Evolutionary conservation across 106 monocot species (phyloP), one percentile per base, ranked within the genome.

Genomic region (Acorus calamus): DNA sequence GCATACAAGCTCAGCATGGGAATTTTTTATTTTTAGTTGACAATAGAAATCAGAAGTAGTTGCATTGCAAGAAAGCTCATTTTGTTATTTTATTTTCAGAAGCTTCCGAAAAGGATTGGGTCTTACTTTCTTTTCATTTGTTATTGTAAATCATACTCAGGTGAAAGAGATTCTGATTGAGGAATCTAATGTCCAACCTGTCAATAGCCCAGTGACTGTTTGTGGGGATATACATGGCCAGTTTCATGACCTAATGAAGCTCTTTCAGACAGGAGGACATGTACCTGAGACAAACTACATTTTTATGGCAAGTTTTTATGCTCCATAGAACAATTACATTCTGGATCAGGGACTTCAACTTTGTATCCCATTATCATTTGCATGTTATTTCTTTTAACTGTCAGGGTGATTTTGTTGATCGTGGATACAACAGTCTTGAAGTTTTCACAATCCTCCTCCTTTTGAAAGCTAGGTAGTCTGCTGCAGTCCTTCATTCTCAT

Each of bases 331-430:
- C 48, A 56, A 6, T 47, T 62, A 28, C 28, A 28, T 28, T 28
- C 1, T 28, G 28, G 28, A 0, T 28, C 28, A 28, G 28, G 28
- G 28, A 28, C 28, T 28, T 28, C 0, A 28, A 28, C 28, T 28
- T 28, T 28, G 28, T 28, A 28, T 0, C 28, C 0, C 28, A 28
- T 28, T 28, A 28, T 28, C 28, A 28, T 28, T 28, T 28, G 28
- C 28, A 28, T 28, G 28, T 28, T 28, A 28, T 28, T 28, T 28
- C 28, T 28, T 28, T 28, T 28, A 5, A 5, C 8, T 70, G 44
- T 43, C 69, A 88, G 88, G 88, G 88, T 52, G 88, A 88, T 79
- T 88, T 88, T 79, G 88, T 88, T 61, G 88, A 88, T 69, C 88
- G 84, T 50, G 88, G 88, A 3, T 88, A 83, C 64, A 88, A 88